These are phyloP conservation scores for Aspergillus hortae DNA, from an alignment of 2,329 filamentous ascomycete genomes.

Conservation along the genomic window DNA sequence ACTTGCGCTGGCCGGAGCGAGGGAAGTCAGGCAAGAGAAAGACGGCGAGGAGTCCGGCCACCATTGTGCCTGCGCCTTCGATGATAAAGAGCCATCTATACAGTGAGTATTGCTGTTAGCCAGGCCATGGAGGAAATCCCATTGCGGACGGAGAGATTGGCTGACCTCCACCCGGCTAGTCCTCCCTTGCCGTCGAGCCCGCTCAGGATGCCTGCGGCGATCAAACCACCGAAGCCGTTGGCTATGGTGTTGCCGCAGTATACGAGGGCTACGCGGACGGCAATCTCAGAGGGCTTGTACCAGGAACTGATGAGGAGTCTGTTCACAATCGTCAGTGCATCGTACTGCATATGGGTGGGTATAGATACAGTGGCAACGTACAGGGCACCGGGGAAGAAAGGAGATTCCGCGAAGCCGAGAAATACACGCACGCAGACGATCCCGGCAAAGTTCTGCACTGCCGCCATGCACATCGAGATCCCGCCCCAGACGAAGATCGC, in stretches of 20 bases:
- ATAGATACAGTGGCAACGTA: conserved; percentile 19
- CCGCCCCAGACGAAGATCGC: conserved; percentile 17
- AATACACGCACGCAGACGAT: conserved; percentile 25
- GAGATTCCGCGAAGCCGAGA: conserved; percentile 54
- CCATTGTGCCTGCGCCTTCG: conserved; percentile 36
- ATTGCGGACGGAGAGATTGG: too few species aligned
- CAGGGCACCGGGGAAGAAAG: conserved; percentile 49
- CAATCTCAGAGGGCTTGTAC: conserved; percentile 64
- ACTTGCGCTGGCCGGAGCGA: conserved; percentile 15
- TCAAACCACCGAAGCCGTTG: conserved; percentile 41
- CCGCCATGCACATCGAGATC: conserved; percentile 38
- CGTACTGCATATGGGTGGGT: too few species aligned
- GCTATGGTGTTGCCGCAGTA: conserved; percentile 42
- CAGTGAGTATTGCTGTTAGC: neutral
- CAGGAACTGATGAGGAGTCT: conserved; percentile 41
- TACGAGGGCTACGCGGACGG: conserved; percentile 43
- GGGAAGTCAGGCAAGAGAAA: conserved; percentile 33
- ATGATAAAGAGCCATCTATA: conserved; percentile 36
- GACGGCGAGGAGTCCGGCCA: conserved; percentile 29
- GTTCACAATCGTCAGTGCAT: neutral
- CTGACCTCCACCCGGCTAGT: conserved; percentile 35
- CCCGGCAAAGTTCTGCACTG: conserved; percentile 10
- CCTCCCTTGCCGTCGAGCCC: conserved; percentile 38
- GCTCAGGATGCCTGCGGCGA: conserved; percentile 20
- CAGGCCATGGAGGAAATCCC: too few species aligned